Conservation (phyloP, 371 early-diverging fungal genomes). For the Mucor velutinosus region DNA sequence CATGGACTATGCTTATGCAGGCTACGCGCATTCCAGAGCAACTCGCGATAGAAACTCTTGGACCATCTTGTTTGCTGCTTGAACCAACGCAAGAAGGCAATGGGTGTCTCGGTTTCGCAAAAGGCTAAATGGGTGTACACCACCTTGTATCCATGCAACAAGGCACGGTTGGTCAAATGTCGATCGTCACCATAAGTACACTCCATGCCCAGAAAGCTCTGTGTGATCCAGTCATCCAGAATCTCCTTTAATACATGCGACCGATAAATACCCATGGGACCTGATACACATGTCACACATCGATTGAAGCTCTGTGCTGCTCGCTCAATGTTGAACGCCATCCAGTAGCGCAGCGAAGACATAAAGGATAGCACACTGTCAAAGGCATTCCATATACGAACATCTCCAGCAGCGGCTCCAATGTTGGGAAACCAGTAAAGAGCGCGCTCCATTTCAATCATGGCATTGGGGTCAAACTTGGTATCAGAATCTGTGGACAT, state of each 20-base stretch:
- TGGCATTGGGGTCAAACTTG: conserved; percentile 55
- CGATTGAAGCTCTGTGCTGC: conserved; percentile 67
- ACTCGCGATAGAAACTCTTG: conserved; percentile 70
- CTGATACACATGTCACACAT: conserved; percentile 71
- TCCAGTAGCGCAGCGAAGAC: conserved; percentile 69
- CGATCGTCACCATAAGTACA: conserved; percentile 74
- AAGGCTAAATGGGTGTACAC: conserved; percentile 64
- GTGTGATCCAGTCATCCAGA: conserved; percentile 63
- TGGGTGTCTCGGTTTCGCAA: conserved; percentile 70
- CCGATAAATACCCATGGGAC: conserved; percentile 67
- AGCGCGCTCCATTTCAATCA: conserved; percentile 54
- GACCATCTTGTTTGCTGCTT: conserved; percentile 74
- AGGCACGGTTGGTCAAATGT: conserved; percentile 65
- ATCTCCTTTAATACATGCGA: conserved; percentile 52
- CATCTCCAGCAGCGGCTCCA: conserved; percentile 70
- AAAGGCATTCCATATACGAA: conserved; percentile 61
- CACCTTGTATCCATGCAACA: conserved; percentile 55
- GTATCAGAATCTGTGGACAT: conserved; percentile 73
- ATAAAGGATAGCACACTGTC: conserved; percentile 57
- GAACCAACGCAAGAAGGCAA: conserved; percentile 61
- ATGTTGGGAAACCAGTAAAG: conserved; percentile 53
- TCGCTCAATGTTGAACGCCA: conserved; percentile 73
- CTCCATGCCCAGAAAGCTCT: conserved; percentile 60
- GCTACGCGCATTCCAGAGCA: conserved; percentile 57
- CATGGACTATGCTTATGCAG: conserved; percentile 66